Conservation (phyloP, 75 land plant species). For the Isoetes taiwanensis region DNA sequence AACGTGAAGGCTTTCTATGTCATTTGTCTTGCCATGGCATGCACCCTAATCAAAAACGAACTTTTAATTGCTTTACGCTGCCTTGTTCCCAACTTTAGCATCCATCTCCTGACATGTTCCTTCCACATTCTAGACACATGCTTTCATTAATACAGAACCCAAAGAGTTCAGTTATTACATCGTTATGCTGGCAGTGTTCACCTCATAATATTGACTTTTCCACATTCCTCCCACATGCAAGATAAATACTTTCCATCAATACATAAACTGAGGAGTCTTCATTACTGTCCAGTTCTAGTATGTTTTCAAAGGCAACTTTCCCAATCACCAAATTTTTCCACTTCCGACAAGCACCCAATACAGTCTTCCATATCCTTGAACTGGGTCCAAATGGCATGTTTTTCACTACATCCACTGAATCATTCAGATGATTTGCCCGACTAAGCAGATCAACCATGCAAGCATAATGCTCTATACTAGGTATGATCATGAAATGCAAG, state of each 20-base stretch:
- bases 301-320: conserved; percentile 7
- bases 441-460: conserved; percentile 30
- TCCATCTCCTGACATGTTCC: too few relatives aligned
- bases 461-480: conserved; percentile 19
- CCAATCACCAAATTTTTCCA: conserved; percentile 13
- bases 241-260: conserved; percentile 19
- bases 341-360: conserved; percentile 22
- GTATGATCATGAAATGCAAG: conserved; percentile 7
- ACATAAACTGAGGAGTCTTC: conserved; percentile 15
- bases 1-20: too few relatives aligned
- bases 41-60: too few relatives aligned
- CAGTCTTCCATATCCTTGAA: conserved; percentile 22
- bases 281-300: conserved; percentile 22
- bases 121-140: too few relatives aligned
- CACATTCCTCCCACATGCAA: conserved; percentile 27
- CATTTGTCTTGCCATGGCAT: too few relatives aligned
- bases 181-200: too few relatives aligned
- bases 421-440: conserved; percentile 21
- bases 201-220: too few relatives aligned
- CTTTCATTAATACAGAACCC: too few relatives aligned
- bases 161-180: too few relatives aligned
- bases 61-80: too few relatives aligned
- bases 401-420: conserved; percentile 15
- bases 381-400: not conserved
- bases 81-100: too few relatives aligned